A percentile compares a stretch with the other conserved stretches of the same genome.
phyloP scores from a whole-genome alignment of 371 early-diverging fungal species.

The Apophysomyces variabilis region DNA sequence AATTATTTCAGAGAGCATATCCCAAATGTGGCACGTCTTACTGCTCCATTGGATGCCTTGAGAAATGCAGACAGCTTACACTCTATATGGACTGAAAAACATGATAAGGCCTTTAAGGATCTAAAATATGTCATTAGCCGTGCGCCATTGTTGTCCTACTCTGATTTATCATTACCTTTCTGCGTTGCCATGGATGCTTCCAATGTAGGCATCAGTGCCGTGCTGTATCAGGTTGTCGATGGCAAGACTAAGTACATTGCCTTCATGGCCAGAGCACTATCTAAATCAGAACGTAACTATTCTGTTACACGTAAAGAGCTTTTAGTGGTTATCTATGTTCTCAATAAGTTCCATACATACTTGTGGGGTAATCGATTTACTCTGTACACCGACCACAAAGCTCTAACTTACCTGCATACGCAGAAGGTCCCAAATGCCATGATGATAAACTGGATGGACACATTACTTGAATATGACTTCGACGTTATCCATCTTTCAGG shows the following conservation, averaged over 20 bases:
- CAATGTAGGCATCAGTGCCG: slow-evolving; percentile 35
- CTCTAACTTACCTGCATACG: slow-evolving; percentile 22
- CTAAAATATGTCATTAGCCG: slow-evolving; percentile 10
- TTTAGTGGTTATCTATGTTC: slow-evolving; percentile 9
- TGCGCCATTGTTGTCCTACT: background rate
- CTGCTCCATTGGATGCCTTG: no score
- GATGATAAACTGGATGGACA: slow-evolving; percentile 33
- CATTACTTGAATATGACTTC: slow-evolving; percentile 28
- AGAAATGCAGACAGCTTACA: no score
- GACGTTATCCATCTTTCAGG: slow-evolving; percentile 26
- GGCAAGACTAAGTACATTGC: slow-evolving; percentile 16
- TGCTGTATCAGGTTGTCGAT: slow-evolving; percentile 21
- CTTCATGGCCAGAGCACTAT: slow-evolving; percentile 10
- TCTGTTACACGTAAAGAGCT: slow-evolving; percentile 3
- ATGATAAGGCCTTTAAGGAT: background rate
- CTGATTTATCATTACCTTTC: slow-evolving; percentile 28
- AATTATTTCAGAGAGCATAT: slow-evolving; percentile 28
- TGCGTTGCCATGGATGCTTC: slow-evolving; percentile 43
- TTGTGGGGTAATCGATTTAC: slow-evolving; percentile 34
- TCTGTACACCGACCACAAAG: slow-evolving; percentile 29
- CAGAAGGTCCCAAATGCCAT: slow-evolving; percentile 30
- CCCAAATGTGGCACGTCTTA: no score
- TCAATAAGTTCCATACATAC: slow-evolving; percentile 31
- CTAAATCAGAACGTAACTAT: slow-evolving; percentile 7
- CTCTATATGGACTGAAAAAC: no score